Percentiles rank a stretch among this genome's conserved stretches.
phyloP scores from a whole-genome alignment of 345 rosid species.

The Psidium guajava region DNA sequence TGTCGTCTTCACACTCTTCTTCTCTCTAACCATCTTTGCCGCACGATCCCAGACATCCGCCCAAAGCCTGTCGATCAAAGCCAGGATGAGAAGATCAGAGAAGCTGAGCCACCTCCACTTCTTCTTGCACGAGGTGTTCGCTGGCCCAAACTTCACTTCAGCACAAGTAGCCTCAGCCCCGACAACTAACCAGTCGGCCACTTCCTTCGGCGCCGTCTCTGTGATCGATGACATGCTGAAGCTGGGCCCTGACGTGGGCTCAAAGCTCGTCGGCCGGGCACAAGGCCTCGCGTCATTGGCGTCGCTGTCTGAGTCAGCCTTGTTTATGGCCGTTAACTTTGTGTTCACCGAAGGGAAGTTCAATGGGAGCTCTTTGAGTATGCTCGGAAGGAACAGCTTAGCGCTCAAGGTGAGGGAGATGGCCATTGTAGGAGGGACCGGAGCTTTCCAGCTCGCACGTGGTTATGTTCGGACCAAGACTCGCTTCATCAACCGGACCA shows the following conservation, averaged over 20 bases:
- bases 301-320: background rate
- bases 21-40: background rate
- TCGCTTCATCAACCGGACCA: background rate
- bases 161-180: background rate
- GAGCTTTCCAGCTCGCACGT: slow-evolving; percentile 17
- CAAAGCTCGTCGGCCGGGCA: slow-evolving; percentile 10
- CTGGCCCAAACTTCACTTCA: background rate
- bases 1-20: background rate
- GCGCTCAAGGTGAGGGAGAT: slow-evolving; percentile 5
- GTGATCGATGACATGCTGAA: slow-evolving; percentile 18
- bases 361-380: slow-evolving; percentile 17
- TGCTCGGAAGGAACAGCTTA: slow-evolving; percentile 13
- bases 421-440: slow-evolving; percentile 18
- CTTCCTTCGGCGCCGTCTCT: slow-evolving; percentile 3
- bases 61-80: background rate
- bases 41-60: background rate
- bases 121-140: slow-evolving; percentile 1
- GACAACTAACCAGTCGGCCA: background rate
- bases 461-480: slow-evolving; percentile 22
- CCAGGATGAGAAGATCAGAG: background rate
- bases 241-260: background rate
- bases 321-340: slow-evolving; percentile 16
- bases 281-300: slow-evolving; percentile 15
- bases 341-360: slow-evolving; percentile 20
- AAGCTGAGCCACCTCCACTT: slow-evolving; percentile 6